Conservation (phyloP, 768 basidiomycete genomes). For the Inosperma sp. region DNA sequence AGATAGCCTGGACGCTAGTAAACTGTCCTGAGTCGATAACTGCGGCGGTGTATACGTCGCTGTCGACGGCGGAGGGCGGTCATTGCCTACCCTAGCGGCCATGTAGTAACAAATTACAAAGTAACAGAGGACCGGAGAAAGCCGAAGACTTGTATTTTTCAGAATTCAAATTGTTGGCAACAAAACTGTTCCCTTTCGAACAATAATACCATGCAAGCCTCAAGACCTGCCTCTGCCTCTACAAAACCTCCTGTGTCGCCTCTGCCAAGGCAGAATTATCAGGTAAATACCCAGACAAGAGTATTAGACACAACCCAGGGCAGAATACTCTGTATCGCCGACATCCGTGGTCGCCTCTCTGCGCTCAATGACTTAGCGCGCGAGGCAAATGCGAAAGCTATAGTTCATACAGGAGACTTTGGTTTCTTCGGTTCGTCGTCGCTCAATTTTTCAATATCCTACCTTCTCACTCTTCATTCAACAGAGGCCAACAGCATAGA, state of each 20-base stretch:
- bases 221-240: constrained; percentile 60
- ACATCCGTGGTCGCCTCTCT: constrained; percentile 84
- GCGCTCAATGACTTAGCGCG: constrained; percentile 86
- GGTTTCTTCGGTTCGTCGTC: constrained; percentile 81
- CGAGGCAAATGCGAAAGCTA: constrained; percentile 83
- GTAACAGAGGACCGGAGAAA: constrained; percentile 14
- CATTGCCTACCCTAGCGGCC: constrained; percentile 5
- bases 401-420: constrained; percentile 98
- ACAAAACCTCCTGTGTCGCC: constrained; percentile 57
- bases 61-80: constrained; percentile 13
- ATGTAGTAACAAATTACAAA: neutral
- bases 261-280: constrained; percentile 37
- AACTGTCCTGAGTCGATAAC: constrained; percentile 24
- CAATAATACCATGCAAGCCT: constrained; percentile 47
- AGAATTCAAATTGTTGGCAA: neutral
- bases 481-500: constrained; percentile 76
- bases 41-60: constrained; percentile 13
- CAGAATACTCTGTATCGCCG: constrained; percentile 91
- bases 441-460: neutral
- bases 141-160: constrained; percentile 11
- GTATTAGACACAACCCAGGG: constrained; percentile 76
- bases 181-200: neutral
- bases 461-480: neutral
- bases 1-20: constrained; percentile 45
- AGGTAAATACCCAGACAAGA: constrained; percentile 73